Base-by-base conservation (phyloP, 306 rosid genomes). In the Pueraria montana region DNA sequence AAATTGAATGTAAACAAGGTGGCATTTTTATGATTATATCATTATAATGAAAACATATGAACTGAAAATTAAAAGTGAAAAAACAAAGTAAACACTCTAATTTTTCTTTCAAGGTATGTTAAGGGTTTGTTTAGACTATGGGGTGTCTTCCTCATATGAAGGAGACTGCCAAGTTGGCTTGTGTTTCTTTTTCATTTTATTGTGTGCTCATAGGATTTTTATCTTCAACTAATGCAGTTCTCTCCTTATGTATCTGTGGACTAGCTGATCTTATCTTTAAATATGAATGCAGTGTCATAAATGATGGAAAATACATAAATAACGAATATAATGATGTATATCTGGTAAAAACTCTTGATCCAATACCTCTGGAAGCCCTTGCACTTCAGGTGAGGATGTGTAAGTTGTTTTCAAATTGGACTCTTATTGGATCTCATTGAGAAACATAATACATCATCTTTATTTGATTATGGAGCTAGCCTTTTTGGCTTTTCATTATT, bases 311-410 rank as follows among this genome's bases (percentile, higher is more conserved):
- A 26, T 93, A 50, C 88, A 90, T 96, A 86, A 90, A 92, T 80
- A 93, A 96, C 80, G 99, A 94, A 85, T 96, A 86, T 79, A 72
- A 86, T 67, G 99, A 96, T 81, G 99, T 96, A 13, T 96, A 92
- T 87, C 86, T 96, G 83, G 96, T 96, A 32, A 96, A 97, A 77
- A 96, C 96, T 65, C 26, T 89, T 67, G 89, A 93, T 86, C 99
- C 94, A 34, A 92, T 96, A 76, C 99, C 99, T 72, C 77, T 89
- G 21, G 96, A 92, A 86, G 98, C 99, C 66, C 92, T 96, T 88
- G 84, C 92, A 77, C 97, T 93, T 78, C 99, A 96, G 98, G 99
- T 93, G 64, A 85, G 92, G 76, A 79, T 84, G 82, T n/a, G n/a
- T 81, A 73, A 27, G 55, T 34, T 80, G 53, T 72, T 40, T 63